Percentiles rank a stretch among this genome's conserved stretches.
Conservation (phyloP, 306 rosid genomes). For the Arachis hypogaea region DNA sequence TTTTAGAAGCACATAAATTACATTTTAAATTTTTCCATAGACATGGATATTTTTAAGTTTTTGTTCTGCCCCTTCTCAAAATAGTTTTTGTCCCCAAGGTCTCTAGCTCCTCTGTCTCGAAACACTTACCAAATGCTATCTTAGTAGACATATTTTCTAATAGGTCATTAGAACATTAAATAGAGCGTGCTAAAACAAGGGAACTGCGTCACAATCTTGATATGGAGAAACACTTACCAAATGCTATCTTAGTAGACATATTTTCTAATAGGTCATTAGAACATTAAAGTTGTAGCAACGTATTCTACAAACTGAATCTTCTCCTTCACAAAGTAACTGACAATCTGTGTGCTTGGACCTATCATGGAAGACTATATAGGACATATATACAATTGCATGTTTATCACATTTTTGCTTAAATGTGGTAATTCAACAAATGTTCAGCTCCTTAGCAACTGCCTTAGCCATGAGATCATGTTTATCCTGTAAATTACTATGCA, state of each 20-base stretch:
- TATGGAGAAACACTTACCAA: conserved; percentile 55
- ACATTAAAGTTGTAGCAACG: not conserved
- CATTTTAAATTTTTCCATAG: too few relatives aligned
- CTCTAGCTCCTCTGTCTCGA: too few relatives aligned
- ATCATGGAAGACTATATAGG: not conserved
- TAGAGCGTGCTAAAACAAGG: conserved; percentile 88
- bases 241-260: not conserved
- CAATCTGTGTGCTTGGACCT: conserved; percentile 3
- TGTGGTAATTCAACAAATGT: not conserved
- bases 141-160: not conserved
- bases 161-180: conserved; percentile 29
- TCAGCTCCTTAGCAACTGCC: not conserved
- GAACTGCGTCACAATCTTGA: conserved; percentile 90
- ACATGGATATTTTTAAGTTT: too few relatives aligned
- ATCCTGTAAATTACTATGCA: not conserved
- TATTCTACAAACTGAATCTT: not conserved
- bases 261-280: not conserved
- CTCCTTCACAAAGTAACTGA: not conserved
- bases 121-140: too few relatives aligned
- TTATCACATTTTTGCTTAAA: not conserved
- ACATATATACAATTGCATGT: not conserved
- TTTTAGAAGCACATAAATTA: too few relatives aligned
- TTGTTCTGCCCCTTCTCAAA: too few relatives aligned
- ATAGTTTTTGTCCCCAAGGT: too few relatives aligned
- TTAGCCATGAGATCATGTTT: not conserved